A percentile compares a stretch with the other conserved stretches of the same genome.
phyloP scores from a whole-genome alignment of 306 rosid genomes.

The Vigna hirtella region DNA sequence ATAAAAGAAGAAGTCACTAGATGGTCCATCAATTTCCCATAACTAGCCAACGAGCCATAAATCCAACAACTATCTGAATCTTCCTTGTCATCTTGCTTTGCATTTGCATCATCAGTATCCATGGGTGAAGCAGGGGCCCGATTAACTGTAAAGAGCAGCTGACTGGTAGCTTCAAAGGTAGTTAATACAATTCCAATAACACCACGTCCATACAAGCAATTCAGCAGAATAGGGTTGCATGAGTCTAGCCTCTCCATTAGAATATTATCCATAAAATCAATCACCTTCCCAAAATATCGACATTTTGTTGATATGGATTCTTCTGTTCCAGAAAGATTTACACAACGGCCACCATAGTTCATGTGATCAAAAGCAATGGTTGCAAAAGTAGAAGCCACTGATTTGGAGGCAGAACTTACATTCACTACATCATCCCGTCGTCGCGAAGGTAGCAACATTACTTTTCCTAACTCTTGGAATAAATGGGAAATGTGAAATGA shows the following conservation, averaged over 20 bases:
- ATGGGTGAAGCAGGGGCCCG: conserved; percentile 90
- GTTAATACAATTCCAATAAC: conserved; percentile 86
- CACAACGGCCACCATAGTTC: conserved; percentile 82
- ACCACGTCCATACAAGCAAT: conserved; percentile 93
- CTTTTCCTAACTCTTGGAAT: conserved; percentile 97
- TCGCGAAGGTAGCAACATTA: conserved; percentile 91
- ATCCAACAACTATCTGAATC: conserved; percentile 87
- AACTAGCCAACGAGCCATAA: conserved; percentile 91
- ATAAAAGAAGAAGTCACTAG: conserved; percentile 92
- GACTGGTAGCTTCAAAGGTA: conserved; percentile 99
- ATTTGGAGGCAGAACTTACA: conserved; percentile 85
- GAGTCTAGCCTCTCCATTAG: conserved; percentile 95
- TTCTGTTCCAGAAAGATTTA: conserved; percentile 68
- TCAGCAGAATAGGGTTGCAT: conserved; percentile 86
- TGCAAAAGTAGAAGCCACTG: conserved; percentile 86
- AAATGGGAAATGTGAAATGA: conserved; percentile 94
- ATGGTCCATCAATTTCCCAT: conserved; percentile 96
- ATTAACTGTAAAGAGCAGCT: conserved; percentile 81
- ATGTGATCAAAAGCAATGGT: conserved; percentile 85
- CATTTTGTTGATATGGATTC: conserved; percentile 87
- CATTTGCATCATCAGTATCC: conserved; percentile 89
- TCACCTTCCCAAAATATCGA: conserved; percentile 93
- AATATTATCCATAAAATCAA: conserved; percentile 85
- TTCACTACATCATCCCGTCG: conserved; percentile 93
- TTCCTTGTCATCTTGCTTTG: conserved; percentile 74